Evolutionary conservation across 2,329 filamentous ascomycete species (phyloP).

Genomic region (Aspergillus felis): DNA sequence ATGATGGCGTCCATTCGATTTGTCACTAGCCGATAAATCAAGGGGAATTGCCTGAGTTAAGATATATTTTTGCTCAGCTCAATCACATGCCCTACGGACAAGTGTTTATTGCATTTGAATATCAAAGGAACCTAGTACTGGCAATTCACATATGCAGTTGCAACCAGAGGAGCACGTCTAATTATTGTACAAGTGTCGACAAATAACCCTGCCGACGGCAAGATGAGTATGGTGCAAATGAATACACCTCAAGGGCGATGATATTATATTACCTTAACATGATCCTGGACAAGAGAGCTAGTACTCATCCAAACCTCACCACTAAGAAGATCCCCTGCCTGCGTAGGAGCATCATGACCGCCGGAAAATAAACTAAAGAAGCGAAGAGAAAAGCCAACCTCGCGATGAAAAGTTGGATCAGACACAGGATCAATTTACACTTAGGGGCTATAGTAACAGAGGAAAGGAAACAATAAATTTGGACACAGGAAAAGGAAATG

Average conservation of each 20-base stretch:
- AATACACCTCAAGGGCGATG: neutral
- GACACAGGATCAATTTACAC: slow-evolving; percentile 1
- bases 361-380: neutral
- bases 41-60: too few species aligned
- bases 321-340: neutral
- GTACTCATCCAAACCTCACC: neutral
- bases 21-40: too few species aligned
- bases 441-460: neutral
- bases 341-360: neutral
- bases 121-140: too few species aligned
- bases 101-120: too few species aligned
- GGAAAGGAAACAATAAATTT: neutral
- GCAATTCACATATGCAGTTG: too few species aligned
- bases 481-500: slow-evolving; percentile 1
- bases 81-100: too few species aligned
- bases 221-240: neutral
- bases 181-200: too few species aligned
- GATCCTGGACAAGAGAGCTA: neutral
- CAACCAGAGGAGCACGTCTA: too few species aligned
- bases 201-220: too few species aligned
- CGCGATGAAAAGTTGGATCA: neutral
- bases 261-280: slow-evolving; percentile 6
- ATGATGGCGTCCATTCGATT: neutral
- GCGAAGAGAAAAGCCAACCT: neutral
- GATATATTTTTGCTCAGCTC: too few species aligned